Base-by-base conservation (phyloP, 176 grass and related monocot species). In the Sorghum bicolor region DNA sequence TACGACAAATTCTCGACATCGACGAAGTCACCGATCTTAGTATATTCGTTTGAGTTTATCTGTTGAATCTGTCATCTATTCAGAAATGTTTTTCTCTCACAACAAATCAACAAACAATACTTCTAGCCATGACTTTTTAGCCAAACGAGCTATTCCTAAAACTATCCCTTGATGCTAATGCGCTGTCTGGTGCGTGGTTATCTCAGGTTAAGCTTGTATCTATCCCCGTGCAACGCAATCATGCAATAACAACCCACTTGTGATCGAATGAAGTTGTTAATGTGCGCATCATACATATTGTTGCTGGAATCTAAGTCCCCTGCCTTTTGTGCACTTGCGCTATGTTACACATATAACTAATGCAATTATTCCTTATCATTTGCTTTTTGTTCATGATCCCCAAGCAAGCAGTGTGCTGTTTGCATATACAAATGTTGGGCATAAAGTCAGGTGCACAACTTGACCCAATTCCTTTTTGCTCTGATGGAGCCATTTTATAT, bases 401-500 rank as follows among this genome's bases (percentile, higher is more conserved):
- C 64, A 50, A 77, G 37, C 87, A 47, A n/a, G n/a, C n/a, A n/a
- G n/a, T n/a, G n/a, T n/a, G n/a, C n/a, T n/a, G 10, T 22, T 6
- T 60, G n/a, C 57, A 61, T 61, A 26, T 61, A 61, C 57, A 61
- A 61, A 61, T 61, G 70, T 77, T 72, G 83, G 75, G 83, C 78
- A 86, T 86, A 89, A 89, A 86, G 72, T 86, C 65, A 36, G 78
- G 33, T 64, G 41, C 34, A 45, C 88, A 86, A 86, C 78, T 86
- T 86, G 83, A 45, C 44, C 70, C 53, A 71, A 72, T 72, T 67
- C 17, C 25, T 52, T 52, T 41, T 78, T 53, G n/a, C 44, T 55
- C 53, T 86, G 65, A 82, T 82, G 77, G 83, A 53, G 43, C 88
- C 41, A 65, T 50, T 68, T 52, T 69, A 41, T 81, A 77, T 89